These are phyloP conservation scores for Rehmannia glutinosa DNA, from an alignment of 257 asterid genomes.

Conservation along the genomic window DNA sequence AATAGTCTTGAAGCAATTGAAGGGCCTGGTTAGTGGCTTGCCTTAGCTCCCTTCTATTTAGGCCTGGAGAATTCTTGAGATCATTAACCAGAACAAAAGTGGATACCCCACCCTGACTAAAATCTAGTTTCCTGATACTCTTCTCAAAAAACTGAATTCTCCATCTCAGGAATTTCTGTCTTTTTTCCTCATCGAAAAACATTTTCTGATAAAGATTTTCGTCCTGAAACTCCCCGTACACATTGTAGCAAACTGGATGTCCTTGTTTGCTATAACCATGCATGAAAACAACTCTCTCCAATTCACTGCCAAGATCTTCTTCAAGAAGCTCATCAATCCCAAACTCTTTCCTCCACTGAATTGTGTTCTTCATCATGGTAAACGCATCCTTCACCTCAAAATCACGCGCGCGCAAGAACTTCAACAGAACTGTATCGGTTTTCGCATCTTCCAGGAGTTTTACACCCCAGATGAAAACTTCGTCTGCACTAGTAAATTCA, in stretches of 20 bases:
- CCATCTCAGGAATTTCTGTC: slow-evolving; percentile 7
- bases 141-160: no score
- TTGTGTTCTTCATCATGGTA: slow-evolving; percentile 18
- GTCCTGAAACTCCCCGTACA: no score
- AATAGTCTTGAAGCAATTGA: slow-evolving; percentile 24
- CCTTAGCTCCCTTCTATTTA: slow-evolving; percentile 13
- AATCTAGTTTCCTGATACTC: no score
- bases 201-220: slow-evolving; percentile 13
- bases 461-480: slow-evolving; percentile 26
- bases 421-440: slow-evolving; percentile 15
- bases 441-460: slow-evolving; percentile 20
- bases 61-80: slow-evolving; percentile 25
- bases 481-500: background rate
- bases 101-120: slow-evolving; percentile 13
- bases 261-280: no score
- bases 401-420: slow-evolving; percentile 24
- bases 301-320: no score
- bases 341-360: no score
- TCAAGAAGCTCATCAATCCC: no score
- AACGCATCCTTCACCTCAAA: slow-evolving; percentile 23
- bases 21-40: slow-evolving; percentile 20
- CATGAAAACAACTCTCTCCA: no score
- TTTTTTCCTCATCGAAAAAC: slow-evolving; percentile 22
- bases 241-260: no score
- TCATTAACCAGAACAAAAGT: slow-evolving; percentile 21